Base-by-base conservation (phyloP, 2,329 filamentous ascomycete genomes). In the Ceratocystis ficicola region DNA sequence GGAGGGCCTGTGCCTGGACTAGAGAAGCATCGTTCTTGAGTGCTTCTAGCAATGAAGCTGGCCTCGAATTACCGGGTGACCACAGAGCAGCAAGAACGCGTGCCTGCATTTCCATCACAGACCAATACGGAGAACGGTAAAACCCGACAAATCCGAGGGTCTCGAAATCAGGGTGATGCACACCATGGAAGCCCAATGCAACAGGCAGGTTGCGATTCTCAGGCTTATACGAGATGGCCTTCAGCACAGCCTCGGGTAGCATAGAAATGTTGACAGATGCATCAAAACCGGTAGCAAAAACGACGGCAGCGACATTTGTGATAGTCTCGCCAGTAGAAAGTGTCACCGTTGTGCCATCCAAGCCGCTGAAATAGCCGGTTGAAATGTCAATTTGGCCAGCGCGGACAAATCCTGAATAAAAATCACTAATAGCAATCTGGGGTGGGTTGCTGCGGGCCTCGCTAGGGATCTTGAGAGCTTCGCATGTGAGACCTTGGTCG, bases 91-190 rank as follows among this genome's bases (percentile, higher is more conserved):
- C 79, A 5, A 92, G 76, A 68, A 88, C 81, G 0, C 87, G 82
- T 2, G 89, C 86, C 74, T 95, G 90, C 86, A 91, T 89, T 73
- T 94, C 89, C 81, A 93, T 90, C 0, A 91, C 85, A 0, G 87
- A 87, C 90, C 90, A 95, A 73, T 90, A 94, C 0, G 89, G 89
- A 0, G 88, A 88, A 68, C 90, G 82, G 72, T 95, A 95, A 74
- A 91, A 90, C 0, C 90, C 90, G 0, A 94, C 86, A 70, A 94
- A 92, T 0, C 88, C 89, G 0, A 94, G 75, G 5, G 81, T 82
- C 0, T 86, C 81, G 0, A 91, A 74, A 0, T 78, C 75, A 0
- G 81, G 80, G 67, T 86, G 83, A 65, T 86, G 77, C 0, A 85
- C 86, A 1, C 82, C 83, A 69, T 89, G 86, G 62, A 87, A 85